Evolutionary conservation across 257 asterid species (phyloP).

Genomic region (Nyctanthes arbortristis): DNA sequence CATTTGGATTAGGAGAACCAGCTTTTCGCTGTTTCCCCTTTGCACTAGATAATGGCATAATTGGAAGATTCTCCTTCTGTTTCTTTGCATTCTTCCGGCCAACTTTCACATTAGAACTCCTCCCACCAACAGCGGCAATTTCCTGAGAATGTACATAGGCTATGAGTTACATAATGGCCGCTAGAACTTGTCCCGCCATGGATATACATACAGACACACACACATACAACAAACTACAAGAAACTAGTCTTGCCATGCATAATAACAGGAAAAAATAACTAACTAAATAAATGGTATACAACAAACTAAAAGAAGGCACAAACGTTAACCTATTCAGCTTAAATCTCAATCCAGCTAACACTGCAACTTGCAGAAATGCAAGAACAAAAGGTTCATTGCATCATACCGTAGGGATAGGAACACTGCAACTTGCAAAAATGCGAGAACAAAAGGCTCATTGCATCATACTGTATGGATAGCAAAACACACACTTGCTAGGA

Average conservation of each 20-base stretch:
- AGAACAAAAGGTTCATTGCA: conserved; percentile 16
- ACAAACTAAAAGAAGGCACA: not conserved
- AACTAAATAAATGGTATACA: not conserved
- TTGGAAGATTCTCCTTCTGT: conserved; percentile 55
- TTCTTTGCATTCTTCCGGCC: conserved; percentile 75
- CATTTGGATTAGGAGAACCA: conserved; percentile 46
- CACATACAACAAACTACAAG: too few species aligned
- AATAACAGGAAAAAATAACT: conserved; percentile 2
- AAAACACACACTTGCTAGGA: conserved; percentile 11
- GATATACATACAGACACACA: too few species aligned
- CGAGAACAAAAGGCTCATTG: conserved; percentile 17
- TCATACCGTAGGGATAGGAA: conserved; percentile 20
- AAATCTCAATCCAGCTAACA: conserved; percentile 8
- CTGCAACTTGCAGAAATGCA: conserved; percentile 14
- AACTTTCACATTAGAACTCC: conserved; percentile 49
- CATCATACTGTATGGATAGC: conserved; percentile 19
- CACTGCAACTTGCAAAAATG: conserved; percentile 13
- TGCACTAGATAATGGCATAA: conserved; percentile 35
- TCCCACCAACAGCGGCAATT: conserved; percentile 78
- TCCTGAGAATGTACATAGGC: conserved; percentile 57
- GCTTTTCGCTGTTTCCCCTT: conserved; percentile 61
- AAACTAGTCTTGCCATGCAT: too few species aligned
- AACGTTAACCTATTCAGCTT: not conserved
- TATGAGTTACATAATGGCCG: conserved; percentile 8
- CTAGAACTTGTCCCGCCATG: too few species aligned